These are phyloP conservation scores for Mortierella claussenii DNA, from an alignment of 192 early-diverging fungal genomes.

Conservation along the genomic window DNA sequence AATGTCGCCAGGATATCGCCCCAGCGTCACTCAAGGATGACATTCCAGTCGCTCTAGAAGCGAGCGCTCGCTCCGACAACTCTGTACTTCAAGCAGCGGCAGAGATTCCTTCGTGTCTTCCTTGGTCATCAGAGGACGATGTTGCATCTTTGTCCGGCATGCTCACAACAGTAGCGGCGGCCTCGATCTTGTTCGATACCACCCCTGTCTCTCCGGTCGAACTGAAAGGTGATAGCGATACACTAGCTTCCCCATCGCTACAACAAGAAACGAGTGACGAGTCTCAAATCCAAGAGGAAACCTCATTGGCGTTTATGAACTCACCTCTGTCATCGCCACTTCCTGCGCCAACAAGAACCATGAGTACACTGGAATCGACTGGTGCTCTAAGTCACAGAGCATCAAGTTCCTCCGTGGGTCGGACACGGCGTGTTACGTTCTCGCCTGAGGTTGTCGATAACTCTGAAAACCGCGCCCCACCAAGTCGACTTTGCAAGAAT, in stretches of 20 bases:
- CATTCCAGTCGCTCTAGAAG: too few relatives aligned
- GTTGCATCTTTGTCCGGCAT: too few relatives aligned
- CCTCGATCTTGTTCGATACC: background rate
- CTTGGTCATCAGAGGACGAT: too few relatives aligned
- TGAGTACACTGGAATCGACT: slow-evolving; percentile 8
- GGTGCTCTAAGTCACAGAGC: too few relatives aligned
- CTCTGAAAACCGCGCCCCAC: slow-evolving; percentile 12
- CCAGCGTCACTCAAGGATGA: background rate
- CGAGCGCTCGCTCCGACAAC: too few relatives aligned
- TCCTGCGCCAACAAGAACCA: slow-evolving; percentile 1
- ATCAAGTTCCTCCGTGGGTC: background rate
- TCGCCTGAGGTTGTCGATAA: slow-evolving; percentile 39
- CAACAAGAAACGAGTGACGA: background rate
- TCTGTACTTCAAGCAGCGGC: slow-evolving; percentile 12
- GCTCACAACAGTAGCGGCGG: background rate
- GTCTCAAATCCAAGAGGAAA: background rate
- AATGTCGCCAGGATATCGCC: background rate
- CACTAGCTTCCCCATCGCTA: too few relatives aligned
- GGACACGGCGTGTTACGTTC: slow-evolving; percentile 22
- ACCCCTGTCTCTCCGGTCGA: background rate
- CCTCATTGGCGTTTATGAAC: background rate
- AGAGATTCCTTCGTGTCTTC: slow-evolving; percentile 5
- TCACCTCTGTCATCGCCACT: slow-evolving; percentile 26
- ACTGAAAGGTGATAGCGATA: background rate
- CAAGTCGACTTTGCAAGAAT: slow-evolving; percentile 4